Conservation (phyloP, 1,139 yeast species). For the Candida pseudocylindracea region DNA sequence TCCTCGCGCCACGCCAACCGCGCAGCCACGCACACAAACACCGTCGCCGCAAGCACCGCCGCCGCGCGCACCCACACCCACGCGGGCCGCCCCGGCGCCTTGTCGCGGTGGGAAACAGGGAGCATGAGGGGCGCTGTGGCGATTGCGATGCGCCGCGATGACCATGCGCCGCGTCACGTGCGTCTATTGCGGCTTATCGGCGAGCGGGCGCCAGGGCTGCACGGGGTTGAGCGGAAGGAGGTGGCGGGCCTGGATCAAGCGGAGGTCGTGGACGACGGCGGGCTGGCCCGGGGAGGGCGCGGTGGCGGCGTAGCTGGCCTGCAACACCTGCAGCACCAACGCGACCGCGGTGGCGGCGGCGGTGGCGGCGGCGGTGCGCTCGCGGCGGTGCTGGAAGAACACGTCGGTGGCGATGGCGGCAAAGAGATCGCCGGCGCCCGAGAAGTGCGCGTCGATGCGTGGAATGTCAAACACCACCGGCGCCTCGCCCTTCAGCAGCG, state of each 20-base stretch:
- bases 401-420: constrained; percentile 16
- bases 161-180: no score
- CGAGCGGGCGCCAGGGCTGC: no score
- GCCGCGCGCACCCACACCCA: no score
- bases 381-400: constrained; percentile 7
- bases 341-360: constrained; percentile 6
- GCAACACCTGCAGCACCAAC: constrained; percentile 12
- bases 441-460: constrained; percentile 14
- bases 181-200: no score
- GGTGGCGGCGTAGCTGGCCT: constrained; percentile 4
- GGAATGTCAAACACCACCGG: constrained; percentile 5
- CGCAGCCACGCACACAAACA: no score
- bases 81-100: neutral
- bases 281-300: neutral
- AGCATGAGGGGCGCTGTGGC: no score
- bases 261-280: neutral
- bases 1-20: no score
- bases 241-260: neutral
- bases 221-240: neutral
- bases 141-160: no score
- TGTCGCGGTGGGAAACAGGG: no score
- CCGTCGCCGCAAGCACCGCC: no score
- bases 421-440: constrained; percentile 24
- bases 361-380: constrained; percentile 7
- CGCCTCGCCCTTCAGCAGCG: neutral